phyloP scores from a whole-genome alignment of 805 yeast genomes.

The Yamadazyma endophytica region DNA sequence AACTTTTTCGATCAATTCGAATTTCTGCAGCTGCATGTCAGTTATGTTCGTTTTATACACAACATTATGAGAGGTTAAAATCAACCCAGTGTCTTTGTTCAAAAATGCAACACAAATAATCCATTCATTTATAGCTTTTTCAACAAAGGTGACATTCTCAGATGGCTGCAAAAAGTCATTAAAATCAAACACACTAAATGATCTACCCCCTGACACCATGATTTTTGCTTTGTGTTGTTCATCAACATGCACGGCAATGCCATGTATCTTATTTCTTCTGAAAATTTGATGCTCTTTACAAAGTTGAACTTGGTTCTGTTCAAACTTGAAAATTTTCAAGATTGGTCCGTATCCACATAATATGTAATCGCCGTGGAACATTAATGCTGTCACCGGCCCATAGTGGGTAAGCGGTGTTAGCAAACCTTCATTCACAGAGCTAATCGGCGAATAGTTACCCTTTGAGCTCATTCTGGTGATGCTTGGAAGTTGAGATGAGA shows the following conservation, averaged over 20 bases:
- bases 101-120: slow-evolving; percentile 58
- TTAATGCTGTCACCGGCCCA: slow-evolving; percentile 72
- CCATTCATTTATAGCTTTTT: slow-evolving; percentile 73
- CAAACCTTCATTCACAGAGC: slow-evolving; percentile 10
- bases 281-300: slow-evolving; percentile 47
- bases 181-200: slow-evolving; percentile 45
- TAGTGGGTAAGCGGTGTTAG: slow-evolving; percentile 30
- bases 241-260: slow-evolving; percentile 43
- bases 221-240: slow-evolving; percentile 31
- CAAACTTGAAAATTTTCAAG: slow-evolving; percentile 51
- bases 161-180: slow-evolving; percentile 17
- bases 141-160: slow-evolving; percentile 21
- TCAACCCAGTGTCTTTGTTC: slow-evolving; percentile 28
- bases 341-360: slow-evolving; percentile 72
- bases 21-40: slow-evolving; percentile 16
- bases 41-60: slow-evolving; percentile 35
- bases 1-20: slow-evolving; percentile 23
- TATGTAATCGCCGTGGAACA: slow-evolving; percentile 33
- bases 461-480: neutral
- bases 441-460: neutral
- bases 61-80: slow-evolving; percentile 79
- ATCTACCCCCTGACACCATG: slow-evolving; percentile 66
- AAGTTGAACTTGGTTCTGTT: slow-evolving; percentile 23
- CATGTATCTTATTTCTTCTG: slow-evolving; percentile 76
- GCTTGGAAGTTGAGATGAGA: neutral